phyloP scores from a whole-genome alignment of 2,329 filamentous ascomycete species.

The Neonectria hederae region DNA sequence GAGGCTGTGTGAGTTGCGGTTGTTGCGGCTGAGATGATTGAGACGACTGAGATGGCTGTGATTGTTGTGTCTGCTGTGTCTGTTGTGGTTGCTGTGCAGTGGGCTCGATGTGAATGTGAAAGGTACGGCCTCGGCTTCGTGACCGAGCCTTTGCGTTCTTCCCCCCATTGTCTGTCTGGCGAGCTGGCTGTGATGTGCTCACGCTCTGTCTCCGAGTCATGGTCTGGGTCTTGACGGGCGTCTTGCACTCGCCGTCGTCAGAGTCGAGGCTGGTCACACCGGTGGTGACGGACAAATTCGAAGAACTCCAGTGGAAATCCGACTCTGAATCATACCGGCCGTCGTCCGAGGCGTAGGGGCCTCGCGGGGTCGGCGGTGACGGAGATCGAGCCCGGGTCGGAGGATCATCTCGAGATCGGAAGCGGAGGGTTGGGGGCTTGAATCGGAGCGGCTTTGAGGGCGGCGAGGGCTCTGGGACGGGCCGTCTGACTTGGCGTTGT shows the following conservation, averaged over 20 bases:
- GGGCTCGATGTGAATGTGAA: conserved; percentile 43
- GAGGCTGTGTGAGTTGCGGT: conserved; percentile 2
- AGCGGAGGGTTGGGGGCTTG: conserved; percentile 39
- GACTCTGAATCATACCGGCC: conserved; percentile 39
- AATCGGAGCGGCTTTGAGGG: conserved; percentile 34
- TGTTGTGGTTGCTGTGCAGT: conserved; percentile 21
- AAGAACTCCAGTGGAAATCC: conserved; percentile 37
- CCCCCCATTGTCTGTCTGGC: conserved; percentile 25
- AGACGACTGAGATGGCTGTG: neutral
- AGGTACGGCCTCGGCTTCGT: conserved; percentile 40
- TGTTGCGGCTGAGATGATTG: conserved; percentile 7
- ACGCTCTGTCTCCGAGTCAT: conserved; percentile 30
- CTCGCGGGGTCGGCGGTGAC: conserved; percentile 34
- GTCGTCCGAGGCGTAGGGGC: conserved; percentile 38
- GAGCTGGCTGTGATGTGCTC: conserved; percentile 30
- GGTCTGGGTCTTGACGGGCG: conserved; percentile 26
- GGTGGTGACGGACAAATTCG: conserved; percentile 36
- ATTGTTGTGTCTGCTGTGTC: conserved; percentile 13
- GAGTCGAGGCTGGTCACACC: conserved; percentile 39
- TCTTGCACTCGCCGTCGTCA: conserved; percentile 32
- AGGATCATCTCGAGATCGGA: conserved; percentile 35
- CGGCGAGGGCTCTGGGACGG: neutral
- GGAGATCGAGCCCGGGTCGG: conserved; percentile 23
- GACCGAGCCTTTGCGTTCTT: conserved; percentile 35
- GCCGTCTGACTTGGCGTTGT: neutral